Base-by-base conservation (phyloP, 2,329 filamentous ascomycete species). In the Exophiala oligosperma region DNA sequence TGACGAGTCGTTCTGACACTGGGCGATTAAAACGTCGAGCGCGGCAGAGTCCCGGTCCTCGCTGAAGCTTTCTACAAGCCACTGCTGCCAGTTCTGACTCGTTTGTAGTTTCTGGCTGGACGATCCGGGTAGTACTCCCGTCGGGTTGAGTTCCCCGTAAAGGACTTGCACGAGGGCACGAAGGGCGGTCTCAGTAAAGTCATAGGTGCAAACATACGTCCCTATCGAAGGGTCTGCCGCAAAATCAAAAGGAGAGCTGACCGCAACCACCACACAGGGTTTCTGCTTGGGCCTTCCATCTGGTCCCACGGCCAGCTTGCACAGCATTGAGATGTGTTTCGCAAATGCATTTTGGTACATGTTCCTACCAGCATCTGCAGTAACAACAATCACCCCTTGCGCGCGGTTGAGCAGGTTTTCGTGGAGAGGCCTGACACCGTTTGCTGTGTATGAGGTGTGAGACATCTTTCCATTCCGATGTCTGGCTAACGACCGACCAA, bases 181-280 rank as follows among this genome's bases (percentile, higher is more conserved):
- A 76, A 97, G 84, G 17, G 93, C 92, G 6, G 90, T 93, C 67
- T 97, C 93, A 0, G 93, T 97, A 69, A 96, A 97, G 75, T 97
- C 92, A 72, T 95, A 97, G 0, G 92, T 96, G 77, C 93, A 97
- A 41, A 97, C 83, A 68, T 97, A 97, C 1, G 92, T 96, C 4
- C 90, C 90, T 41, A 97, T 93, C 0, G 86, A 86, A 64, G 89
- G 88, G 69, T 97, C 93, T 83, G 93, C 92, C 46, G 91, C 92
- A 71, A 97, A 97, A 72, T 97, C 93, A 72, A 97, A 97, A 0
- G 93, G 93, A 0, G 92, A 97, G 74, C 92, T 96, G 65, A 96
- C 92, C 0, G 93, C 90, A 6, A 97, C 89, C 2, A 97, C 93
- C 24, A 97, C 87, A 38, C 97, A 77, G 1, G 92, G 90, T 74